Evolutionary conservation across 805 yeast genomes (phyloP).

Genomic region (Teunomyces pallodes): DNA sequence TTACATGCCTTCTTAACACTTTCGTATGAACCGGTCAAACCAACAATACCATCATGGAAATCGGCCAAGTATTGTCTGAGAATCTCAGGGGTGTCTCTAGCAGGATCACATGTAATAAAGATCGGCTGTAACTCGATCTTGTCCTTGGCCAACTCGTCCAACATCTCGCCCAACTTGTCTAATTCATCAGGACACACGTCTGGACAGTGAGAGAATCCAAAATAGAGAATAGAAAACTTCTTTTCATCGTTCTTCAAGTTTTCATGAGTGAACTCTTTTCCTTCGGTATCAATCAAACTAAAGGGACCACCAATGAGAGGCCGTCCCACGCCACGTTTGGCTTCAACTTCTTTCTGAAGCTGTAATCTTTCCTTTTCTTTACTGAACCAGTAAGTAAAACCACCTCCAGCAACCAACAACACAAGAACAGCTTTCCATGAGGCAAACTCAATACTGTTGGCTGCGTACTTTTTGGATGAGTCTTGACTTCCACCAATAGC

Average conservation of each 20-base stretch:
- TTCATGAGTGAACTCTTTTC: constrained; percentile 71
- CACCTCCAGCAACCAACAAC: constrained; percentile 68
- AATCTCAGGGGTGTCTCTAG: constrained; percentile 86
- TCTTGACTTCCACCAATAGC: constrained; percentile 63
- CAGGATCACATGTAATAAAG: constrained; percentile 96
- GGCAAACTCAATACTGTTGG: constrained; percentile 62
- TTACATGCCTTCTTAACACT: constrained; percentile 83
- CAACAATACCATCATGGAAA: constrained; percentile 86
- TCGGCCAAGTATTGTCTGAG: constrained; percentile 79
- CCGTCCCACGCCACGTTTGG: constrained; percentile 84
- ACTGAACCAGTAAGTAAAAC: constrained; percentile 66
- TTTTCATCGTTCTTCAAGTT: constrained; percentile 58
- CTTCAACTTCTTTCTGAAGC: constrained; percentile 75
- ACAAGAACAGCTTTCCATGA: constrained; percentile 81
- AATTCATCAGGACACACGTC: constrained; percentile 98
- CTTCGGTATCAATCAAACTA: constrained; percentile 65
- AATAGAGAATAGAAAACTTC: constrained; percentile 81
- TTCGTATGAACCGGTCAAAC: constrained; percentile 89
- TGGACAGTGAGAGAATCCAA: constrained; percentile 97
- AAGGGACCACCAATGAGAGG: constrained; percentile 94
- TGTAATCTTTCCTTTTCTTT: constrained; percentile 74
- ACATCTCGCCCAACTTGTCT: constrained; percentile 80
- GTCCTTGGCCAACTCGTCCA: constrained; percentile 52
- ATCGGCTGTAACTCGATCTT: constrained; percentile 73
- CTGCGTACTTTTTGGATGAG: constrained; percentile 32